Base-by-base conservation (phyloP, 2,329 filamentous ascomycete genomes). In the Pezicula carpinea region DNA sequence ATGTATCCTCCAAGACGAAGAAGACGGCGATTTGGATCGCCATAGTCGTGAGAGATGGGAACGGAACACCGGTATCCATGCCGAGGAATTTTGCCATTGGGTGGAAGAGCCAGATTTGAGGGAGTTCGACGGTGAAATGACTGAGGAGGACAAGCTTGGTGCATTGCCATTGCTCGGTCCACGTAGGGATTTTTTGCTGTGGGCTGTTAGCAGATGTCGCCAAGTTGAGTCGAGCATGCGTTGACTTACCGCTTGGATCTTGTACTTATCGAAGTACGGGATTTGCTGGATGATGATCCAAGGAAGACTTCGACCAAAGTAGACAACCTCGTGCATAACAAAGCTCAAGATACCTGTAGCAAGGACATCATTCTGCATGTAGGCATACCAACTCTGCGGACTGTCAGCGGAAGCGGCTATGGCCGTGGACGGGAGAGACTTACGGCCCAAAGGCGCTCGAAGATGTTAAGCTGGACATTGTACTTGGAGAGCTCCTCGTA, bases 21-120 rank as follows among this genome's bases (percentile, higher is more conserved):
- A 97, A 95, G 65, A 97, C 77, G 51, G 84, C 80, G 58, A 99
- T 92, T 63, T 99, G 93, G 66, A 87, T 82, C 55, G 85, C 86
- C 77, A 99, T 97, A 63, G 84, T 96, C 72, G 79, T 86, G 57
- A 85, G 61, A 11, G 86, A 75, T 29, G 93, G 93, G 75, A 99
- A 99, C 8, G 92, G 93, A 41, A 96, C 88, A 52, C 82, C 81
- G 56, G 88, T 96, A 49, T 84, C 77, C 70, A 99, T 85, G 61
- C 93, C 93, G 66, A 89, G 91, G 71, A 82, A 95, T 65, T 91
- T 89, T 49, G 92, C 92, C 75, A 96, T 82, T 23, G 93, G 93
- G 75, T 99, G 93, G 80, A 99, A 99, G 61, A 97, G 80, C 92
- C 92, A 97, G 68, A 97, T 97, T 71, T 97, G 93, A 52, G 93